phyloP scores from a whole-genome alignment of 805 yeast genomes.

The Wickerhamiella kurtzmanii region DNA sequence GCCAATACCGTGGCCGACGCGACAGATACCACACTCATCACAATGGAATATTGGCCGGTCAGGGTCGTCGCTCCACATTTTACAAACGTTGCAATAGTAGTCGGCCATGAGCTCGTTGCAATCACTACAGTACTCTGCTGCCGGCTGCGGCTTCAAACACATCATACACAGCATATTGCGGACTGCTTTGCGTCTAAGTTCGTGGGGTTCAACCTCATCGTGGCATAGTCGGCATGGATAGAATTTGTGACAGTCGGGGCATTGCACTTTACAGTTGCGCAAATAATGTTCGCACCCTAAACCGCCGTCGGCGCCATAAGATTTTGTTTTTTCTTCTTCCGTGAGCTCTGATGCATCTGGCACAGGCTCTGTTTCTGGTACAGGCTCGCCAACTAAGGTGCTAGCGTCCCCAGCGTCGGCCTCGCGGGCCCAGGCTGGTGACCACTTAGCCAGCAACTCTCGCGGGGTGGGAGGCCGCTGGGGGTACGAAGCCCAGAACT shows the following conservation, averaged over 20 bases:
- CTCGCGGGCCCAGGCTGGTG: conserved; percentile 4
- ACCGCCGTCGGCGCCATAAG: conserved; percentile 30
- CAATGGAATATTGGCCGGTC: conserved; percentile 81
- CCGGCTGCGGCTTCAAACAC: conserved; percentile 63
- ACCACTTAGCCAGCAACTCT: conserved; percentile 15
- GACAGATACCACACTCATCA: conserved; percentile 82
- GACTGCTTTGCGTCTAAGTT: conserved; percentile 44
- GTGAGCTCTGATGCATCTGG: conserved; percentile 30
- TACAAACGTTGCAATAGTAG: conserved; percentile 68
- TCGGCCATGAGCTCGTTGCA: conserved; percentile 58
- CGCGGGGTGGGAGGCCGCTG: conserved; percentile 3
- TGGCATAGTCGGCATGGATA: conserved; percentile 77
- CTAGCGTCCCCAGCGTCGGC: conserved; percentile 1
- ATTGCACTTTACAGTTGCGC: conserved; percentile 70
- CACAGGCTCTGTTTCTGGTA: conserved; percentile 6
- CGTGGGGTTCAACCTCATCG: conserved; percentile 48
- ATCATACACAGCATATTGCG: conserved; percentile 66
- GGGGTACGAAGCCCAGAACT: background rate
- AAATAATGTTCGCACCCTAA: conserved; percentile 78
- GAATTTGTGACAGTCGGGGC: conserved; percentile 64
- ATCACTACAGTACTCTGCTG: conserved; percentile 51
- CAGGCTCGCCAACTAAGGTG: conserved; percentile 4
- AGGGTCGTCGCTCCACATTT: conserved; percentile 62
- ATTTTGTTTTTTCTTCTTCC: conserved; percentile 27
- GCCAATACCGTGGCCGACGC: conserved; percentile 77